Percentiles rank a stretch among this genome's conserved stretches.
Evolutionary conservation across 1,284 basidiomycete genomes (phyloP).

Genomic region (Cystobasidiaceae sp.): DNA sequence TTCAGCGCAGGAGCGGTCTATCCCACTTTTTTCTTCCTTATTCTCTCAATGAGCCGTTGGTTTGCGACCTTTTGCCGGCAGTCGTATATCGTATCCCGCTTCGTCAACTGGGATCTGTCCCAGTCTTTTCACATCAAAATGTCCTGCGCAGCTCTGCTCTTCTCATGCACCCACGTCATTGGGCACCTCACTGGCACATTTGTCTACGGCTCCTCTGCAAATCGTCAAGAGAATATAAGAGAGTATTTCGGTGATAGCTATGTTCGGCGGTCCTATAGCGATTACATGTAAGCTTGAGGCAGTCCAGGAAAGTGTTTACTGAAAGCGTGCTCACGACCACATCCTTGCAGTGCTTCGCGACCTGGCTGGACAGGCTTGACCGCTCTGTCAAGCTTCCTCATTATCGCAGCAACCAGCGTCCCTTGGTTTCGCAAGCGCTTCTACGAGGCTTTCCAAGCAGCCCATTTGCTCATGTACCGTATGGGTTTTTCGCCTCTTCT

Average conservation of each 20-base stretch:
- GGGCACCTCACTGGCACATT: constrained; percentile 26
- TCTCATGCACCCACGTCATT: constrained; percentile 15
- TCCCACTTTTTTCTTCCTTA: constrained; percentile 27
- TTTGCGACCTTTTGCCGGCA: constrained; percentile 19
- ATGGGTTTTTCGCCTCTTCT: no score
- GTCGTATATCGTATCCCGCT: constrained; percentile 22
- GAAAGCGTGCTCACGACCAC: not conserved
- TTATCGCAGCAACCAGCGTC: constrained; percentile 17
- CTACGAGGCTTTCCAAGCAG: constrained; percentile 22
- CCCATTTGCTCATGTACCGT: constrained; percentile 25
- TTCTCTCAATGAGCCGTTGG: constrained; percentile 27
- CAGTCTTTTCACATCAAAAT: constrained; percentile 29
- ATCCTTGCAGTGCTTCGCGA: not conserved
- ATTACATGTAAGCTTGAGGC: not conserved
- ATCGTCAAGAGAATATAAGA: not conserved
- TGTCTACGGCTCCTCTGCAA: constrained; percentile 5
- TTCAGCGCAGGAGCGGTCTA: constrained; percentile 21
- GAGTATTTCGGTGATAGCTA: not conserved
- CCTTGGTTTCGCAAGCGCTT: constrained; percentile 17
- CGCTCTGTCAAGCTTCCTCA: constrained; percentile 2
- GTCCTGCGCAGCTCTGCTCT: constrained; percentile 7
- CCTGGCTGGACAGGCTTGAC: constrained; percentile 26
- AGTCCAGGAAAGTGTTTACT: not conserved
- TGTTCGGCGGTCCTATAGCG: constrained; percentile 1
- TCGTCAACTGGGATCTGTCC: constrained; percentile 28